Evolutionary conservation across 805 yeast genomes (phyloP).

Genomic region (Nakazawaea holstii): DNA sequence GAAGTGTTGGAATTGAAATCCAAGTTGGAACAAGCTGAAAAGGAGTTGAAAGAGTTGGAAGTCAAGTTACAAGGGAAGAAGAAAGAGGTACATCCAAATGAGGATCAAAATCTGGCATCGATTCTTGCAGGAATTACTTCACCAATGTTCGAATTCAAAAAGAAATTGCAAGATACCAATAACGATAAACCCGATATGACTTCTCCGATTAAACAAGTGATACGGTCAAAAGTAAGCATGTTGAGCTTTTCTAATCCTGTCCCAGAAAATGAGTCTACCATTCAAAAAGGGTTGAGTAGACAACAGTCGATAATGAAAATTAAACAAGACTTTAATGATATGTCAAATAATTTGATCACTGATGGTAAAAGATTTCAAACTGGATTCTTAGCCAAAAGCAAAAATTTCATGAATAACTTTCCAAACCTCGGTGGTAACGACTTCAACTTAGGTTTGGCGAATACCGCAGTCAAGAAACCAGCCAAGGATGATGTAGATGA

Average conservation of each 20-base stretch:
- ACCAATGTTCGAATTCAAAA: constrained; percentile 3
- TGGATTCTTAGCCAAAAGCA: constrained; percentile 22
- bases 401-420: constrained; percentile 19
- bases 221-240: constrained; percentile 8
- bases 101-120: neutral
- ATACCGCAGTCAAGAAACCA: no score
- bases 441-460: no score
- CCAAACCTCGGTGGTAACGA: constrained; percentile 7
- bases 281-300: neutral
- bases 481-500: constrained; percentile 12
- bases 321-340: constrained; percentile 14
- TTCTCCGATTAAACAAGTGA: constrained; percentile 5
- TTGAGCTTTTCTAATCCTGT: neutral
- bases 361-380: constrained; percentile 16
- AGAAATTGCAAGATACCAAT: constrained; percentile 3
- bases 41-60: constrained; percentile 32
- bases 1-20: constrained; percentile 43
- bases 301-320: constrained; percentile 9
- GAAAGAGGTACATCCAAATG: neutral
- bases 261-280: neutral
- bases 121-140: neutral
- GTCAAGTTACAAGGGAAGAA: neutral
- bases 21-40: constrained; percentile 34
- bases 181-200: neutral
- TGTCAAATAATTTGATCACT: constrained; percentile 20